A percentile compares a stretch with the other conserved stretches of the same genome.
Evolutionary conservation across 1,139 yeast species (phyloP).

Genomic region (Hemisphaericaspora xylanilytica): DNA sequence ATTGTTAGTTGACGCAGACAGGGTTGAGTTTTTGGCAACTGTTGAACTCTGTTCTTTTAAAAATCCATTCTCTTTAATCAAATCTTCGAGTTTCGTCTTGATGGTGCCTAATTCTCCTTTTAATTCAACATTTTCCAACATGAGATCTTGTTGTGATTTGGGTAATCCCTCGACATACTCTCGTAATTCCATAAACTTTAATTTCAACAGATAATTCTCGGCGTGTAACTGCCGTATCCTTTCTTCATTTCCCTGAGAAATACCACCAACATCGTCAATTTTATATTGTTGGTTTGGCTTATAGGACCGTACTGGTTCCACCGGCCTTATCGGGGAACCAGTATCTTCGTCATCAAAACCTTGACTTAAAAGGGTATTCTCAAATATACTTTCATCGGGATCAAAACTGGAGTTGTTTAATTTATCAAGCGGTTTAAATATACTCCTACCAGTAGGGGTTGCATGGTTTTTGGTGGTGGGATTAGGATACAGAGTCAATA

Average conservation of each 20-base stretch:
- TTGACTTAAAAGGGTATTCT: conserved; percentile 3
- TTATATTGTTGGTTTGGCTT: conserved; percentile 4
- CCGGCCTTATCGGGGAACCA: conserved; percentile 7
- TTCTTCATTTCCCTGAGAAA: conserved; percentile 13
- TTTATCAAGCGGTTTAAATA: conserved; percentile 13
- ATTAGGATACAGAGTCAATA: conserved; percentile 12
- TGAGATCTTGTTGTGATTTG: conserved; percentile 8
- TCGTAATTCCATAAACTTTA: conserved; percentile 12
- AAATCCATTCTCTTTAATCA: neutral
- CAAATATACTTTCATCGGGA: conserved; percentile 9
- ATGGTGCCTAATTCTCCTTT: conserved; percentile 6
- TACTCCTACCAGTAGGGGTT: conserved; percentile 7
- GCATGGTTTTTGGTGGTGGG: conserved; percentile 2
- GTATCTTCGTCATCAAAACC: conserved; percentile 7
- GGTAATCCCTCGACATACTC: conserved; percentile 12
- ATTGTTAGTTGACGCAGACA: neutral
- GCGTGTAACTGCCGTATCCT: conserved; percentile 9
- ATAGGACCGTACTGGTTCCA: neutral
- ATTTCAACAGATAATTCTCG: conserved; percentile 13
- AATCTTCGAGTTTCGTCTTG: conserved; percentile 3
- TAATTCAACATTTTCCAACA: conserved; percentile 10
- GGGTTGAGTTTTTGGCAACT: neutral
- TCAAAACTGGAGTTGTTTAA: conserved; percentile 3
- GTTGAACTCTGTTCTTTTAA: neutral
- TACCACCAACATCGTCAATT: conserved; percentile 10